phyloP scores from a whole-genome alignment of 2,329 filamentous ascomycete genomes.

The Colletotrichum noveboracense region DNA sequence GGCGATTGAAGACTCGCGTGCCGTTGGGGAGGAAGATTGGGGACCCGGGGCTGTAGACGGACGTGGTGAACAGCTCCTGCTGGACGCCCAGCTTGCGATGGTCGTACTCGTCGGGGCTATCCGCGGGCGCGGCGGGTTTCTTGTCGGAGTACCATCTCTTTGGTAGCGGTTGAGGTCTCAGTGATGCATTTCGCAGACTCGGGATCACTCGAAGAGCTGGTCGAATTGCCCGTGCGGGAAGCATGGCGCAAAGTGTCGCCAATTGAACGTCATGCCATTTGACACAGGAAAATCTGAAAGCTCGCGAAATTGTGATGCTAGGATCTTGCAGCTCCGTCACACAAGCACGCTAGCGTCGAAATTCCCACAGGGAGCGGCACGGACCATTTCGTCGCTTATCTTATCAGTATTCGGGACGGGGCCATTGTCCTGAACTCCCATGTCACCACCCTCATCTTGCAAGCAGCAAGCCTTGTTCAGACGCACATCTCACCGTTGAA shows the following conservation, averaged over 20 bases:
- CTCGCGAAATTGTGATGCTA: conserved; percentile 1
- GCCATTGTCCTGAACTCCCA: background rate
- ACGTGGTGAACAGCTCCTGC: conserved; percentile 81
- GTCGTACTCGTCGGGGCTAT: conserved; percentile 38
- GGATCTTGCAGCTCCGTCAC: conserved; percentile 5
- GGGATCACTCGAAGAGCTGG: conserved; percentile 16
- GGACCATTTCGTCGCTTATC: background rate
- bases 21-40: conserved; percentile 86
- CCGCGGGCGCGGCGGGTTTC: background rate
- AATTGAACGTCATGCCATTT: conserved; percentile 11
- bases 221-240: conserved; percentile 26
- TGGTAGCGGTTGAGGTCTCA: background rate
- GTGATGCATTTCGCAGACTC: background rate
- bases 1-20: conserved; percentile 81
- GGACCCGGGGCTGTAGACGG: conserved; percentile 82
- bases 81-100: conserved; percentile 65
- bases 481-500: background rate
- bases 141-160: conserved; percentile 15
- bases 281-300: background rate
- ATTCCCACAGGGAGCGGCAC: background rate
- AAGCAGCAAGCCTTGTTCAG: background rate
- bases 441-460: background rate
- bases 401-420: background rate
- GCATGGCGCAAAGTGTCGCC: conserved; percentile 26
- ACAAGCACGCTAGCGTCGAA: background rate